Conservation (phyloP, 768 basidiomycete genomes). For the Leucosporidium yakuticum region DNA sequence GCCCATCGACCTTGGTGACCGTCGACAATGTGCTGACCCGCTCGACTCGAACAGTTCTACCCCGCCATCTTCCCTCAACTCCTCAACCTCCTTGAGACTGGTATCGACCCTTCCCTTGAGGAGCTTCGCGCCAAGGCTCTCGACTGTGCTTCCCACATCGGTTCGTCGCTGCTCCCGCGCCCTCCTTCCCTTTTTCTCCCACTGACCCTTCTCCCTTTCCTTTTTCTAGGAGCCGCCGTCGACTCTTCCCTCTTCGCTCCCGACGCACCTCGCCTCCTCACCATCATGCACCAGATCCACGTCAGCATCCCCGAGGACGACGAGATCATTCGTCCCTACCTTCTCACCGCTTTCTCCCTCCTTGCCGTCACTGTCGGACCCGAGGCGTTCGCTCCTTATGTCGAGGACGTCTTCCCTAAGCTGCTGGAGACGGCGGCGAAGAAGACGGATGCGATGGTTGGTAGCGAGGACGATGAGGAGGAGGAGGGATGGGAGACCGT, state of each 20-base stretch:
- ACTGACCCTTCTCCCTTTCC: too few relatives aligned
- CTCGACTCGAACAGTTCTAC: slow-evolving; percentile 55
- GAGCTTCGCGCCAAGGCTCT: slow-evolving; percentile 71
- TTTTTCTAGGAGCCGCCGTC: slow-evolving; percentile 32
- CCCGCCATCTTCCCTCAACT: slow-evolving; percentile 72
- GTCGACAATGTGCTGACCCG: neutral
- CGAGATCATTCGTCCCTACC: slow-evolving; percentile 63
- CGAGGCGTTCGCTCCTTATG: slow-evolving; percentile 76
- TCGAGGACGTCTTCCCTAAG: slow-evolving; percentile 75
- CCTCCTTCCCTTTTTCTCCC: too few relatives aligned
- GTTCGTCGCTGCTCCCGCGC: slow-evolving; percentile 50
- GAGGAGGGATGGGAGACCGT: slow-evolving; percentile 7
- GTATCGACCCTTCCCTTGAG: slow-evolving; percentile 60
- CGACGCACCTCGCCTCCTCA: slow-evolving; percentile 65
- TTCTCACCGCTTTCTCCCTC: slow-evolving; percentile 83
- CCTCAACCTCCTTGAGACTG: slow-evolving; percentile 64
- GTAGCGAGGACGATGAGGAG: neutral
- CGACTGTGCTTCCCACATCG: slow-evolving; percentile 83
- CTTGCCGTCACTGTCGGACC: slow-evolving; percentile 72
- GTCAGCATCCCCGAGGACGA: slow-evolving; percentile 59
- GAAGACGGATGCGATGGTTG: slow-evolving; percentile 57
- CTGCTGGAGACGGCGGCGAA: slow-evolving; percentile 66
- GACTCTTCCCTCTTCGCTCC: slow-evolving; percentile 55
- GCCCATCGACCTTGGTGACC: slow-evolving; percentile 25
- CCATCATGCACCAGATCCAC: slow-evolving; percentile 68